Base-by-base conservation (phyloP, 805 yeast species). In the Metschnikowia gelsemii region DNA sequence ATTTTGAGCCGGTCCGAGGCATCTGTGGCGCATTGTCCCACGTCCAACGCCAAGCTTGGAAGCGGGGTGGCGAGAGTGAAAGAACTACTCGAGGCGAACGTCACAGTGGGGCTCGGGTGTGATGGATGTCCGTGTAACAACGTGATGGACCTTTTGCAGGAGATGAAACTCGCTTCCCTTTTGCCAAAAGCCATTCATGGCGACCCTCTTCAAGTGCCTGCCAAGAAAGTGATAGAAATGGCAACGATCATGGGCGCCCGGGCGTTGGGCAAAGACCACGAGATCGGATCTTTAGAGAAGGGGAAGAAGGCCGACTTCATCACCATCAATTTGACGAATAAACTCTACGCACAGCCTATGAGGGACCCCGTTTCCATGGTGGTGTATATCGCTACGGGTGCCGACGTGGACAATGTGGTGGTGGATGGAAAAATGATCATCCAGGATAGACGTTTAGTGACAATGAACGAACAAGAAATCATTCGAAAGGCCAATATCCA, bases 331-430 rank as follows among this genome's bases (percentile, higher is more conserved):
- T 42, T 50, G 26, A 31, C 37, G 9, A 53, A 53, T 35, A 53
- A 53, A 37, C 32, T 53, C 18, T 50, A 53, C 30, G 56, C 57
- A 4, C 56, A 53, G 35, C 57, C 56, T 14, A 38, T 47, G 51
- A 41, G 57, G 29, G 55, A 52, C 26, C 57, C 57, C 8, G 55
- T 52, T 8, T 52, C 57, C 2, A 53, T 50, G 57, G 54, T 52
- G 7, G 55, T 50, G 2, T 53, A 53, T 40, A 53, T 53, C 30
- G 56, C 56, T 5, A 53, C 57, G 2, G 56, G 56, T 12, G 52
- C 51, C 4, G 57, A 52, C 24, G 57, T 53, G 7, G 50, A 42
- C 16, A 46, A 43, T 22, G 52, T 46, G 13, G 33, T 46, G 23
- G 38, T 43, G 5, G 38, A 43, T 18, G 49, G 50, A 7, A 28